Base-by-base conservation (phyloP, 1,139 yeast species). In the Scheffersomyces insectosa region DNA sequence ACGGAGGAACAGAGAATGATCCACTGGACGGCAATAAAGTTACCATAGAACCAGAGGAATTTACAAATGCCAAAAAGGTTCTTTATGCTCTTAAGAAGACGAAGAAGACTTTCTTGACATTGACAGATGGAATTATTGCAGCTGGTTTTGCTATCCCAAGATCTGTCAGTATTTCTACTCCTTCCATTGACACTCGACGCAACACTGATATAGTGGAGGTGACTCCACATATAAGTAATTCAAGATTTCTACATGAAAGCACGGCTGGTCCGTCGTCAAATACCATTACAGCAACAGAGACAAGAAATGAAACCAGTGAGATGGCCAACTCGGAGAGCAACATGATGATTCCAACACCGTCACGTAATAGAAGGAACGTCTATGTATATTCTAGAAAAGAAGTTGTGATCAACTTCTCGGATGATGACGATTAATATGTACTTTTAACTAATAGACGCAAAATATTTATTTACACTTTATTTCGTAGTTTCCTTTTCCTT, bases 101-200 rank as follows among this genome's bases (percentile, higher is more conserved):
- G 0, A 68, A 70, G 23, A 60, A 67, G 29, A 63, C 70, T 1
- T 59, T 81, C 37, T 50, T 77, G 30, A 62, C 69, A 42, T 62
- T 77, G 39, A 78, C 86, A 0, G 86, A 82, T 59, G 72, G 69
- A 28, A 68, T 80, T 12, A 79, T 82, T 47, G 80, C 82, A n/a
- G 77, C 80, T 33, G 84, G 83, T 16, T 65, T 81, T 55, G 82
- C 82, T n/a, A 75, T 78, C 13, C 83, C 84, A 0, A 54, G 83
- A 36, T 75, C 83, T 0, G 79, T 74, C 7, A 72, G 79, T 52
- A 74, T 62, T 1, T 58, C 71, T 3, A 57, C 69, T 0, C 63
- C 52, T 25, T 51, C 63, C 1, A 41, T 42, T 12, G 54, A 47
- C 9, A 34, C 32, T 1, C 48, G 43, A 9, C 47, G 48, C 20